These are phyloP conservation scores for Eucalyptus curtisii DNA, from an alignment of 345 rosid species.

Conservation along the genomic window DNA sequence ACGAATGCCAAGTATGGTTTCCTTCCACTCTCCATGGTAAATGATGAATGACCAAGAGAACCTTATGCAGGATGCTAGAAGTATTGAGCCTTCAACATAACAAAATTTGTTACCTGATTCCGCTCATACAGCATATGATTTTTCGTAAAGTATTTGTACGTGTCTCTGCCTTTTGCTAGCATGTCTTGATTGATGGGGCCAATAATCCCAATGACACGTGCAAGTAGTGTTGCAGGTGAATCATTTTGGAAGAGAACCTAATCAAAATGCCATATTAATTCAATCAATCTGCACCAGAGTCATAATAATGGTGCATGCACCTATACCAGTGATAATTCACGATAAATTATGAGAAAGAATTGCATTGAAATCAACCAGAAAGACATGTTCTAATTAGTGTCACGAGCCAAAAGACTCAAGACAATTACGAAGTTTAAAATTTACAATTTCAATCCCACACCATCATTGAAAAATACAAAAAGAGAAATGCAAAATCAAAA, in stretches of 20 bases:
- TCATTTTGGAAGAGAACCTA: constrained; percentile 99
- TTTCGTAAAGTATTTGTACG: constrained; percentile 86
- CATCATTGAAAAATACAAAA: background rate
- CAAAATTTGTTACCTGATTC: constrained; percentile 52
- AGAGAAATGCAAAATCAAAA: background rate
- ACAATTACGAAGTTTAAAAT: background rate
- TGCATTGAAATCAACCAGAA: background rate
- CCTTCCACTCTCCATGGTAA: background rate
- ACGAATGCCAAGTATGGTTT: background rate
- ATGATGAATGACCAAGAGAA: background rate
- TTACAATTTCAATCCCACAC: background rate
- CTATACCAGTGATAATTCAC: background rate
- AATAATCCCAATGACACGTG: constrained; percentile 81
- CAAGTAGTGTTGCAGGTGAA: constrained; percentile 90
- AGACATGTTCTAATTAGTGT: background rate
- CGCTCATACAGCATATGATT: constrained; percentile 93
- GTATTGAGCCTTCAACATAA: background rate
- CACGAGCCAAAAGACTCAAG: background rate
- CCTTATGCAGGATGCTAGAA: background rate
- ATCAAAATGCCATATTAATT: background rate
- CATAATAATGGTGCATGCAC: background rate
- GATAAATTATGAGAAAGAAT: background rate
- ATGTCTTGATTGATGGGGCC: constrained; percentile 69
- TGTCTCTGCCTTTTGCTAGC: constrained; percentile 91
- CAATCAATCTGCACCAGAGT: background rate